Evolutionary conservation across 345 rosid genomes (phyloP).

Genomic region (Lagerstroemia speciosa): DNA sequence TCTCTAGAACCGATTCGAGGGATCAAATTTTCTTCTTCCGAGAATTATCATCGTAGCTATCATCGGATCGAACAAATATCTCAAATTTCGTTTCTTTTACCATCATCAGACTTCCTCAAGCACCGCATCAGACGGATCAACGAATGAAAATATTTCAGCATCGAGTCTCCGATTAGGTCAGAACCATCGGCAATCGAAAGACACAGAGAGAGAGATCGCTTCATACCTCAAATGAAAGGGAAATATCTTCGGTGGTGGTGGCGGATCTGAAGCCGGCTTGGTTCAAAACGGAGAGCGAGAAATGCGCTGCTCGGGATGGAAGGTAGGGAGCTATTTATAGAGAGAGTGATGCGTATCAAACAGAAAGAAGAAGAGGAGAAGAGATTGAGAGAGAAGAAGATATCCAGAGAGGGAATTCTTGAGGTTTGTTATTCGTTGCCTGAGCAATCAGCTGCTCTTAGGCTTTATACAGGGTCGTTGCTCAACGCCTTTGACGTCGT

Average conservation of each 20-base stretch:
- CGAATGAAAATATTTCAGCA: background rate
- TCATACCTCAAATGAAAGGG: conserved; percentile 8
- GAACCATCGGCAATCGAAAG: background rate
- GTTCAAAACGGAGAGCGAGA: background rate
- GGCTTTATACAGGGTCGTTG: too few species aligned
- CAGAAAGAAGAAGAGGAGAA: too few species aligned
- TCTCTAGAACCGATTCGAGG: background rate
- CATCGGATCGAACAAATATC: background rate
- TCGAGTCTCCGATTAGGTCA: background rate
- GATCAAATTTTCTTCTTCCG: background rate
- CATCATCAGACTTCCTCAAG: background rate
- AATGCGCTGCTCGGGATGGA: background rate
- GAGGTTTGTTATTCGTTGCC: too few species aligned
- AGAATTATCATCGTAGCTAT: background rate
- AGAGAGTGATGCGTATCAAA: too few species aligned
- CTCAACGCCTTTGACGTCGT: too few species aligned
- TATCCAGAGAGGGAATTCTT: too few species aligned
- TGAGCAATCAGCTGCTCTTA: too few species aligned
- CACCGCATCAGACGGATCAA: background rate
- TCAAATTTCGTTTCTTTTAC: background rate
- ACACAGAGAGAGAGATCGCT: background rate
- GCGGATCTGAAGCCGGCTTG: background rate
- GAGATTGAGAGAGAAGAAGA: too few species aligned
- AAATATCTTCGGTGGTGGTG: conserved; percentile 9
- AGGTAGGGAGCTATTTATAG: background rate